These are phyloP conservation scores for Rutstroemia sp. DNA, from an alignment of 2,329 filamentous ascomycete genomes.

Conservation along the genomic window DNA sequence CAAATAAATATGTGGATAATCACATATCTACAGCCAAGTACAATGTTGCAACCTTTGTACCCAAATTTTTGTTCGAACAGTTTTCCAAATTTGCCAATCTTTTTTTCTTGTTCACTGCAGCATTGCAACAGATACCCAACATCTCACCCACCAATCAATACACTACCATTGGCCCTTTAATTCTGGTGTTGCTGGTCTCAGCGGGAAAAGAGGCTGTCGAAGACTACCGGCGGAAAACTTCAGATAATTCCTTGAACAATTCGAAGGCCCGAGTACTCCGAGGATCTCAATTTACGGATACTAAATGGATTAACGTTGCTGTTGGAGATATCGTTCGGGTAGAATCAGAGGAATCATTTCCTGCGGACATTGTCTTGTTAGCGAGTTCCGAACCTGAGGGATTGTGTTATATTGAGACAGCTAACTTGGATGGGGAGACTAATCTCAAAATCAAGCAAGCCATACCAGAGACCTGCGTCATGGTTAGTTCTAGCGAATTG, in stretches of 20 bases:
- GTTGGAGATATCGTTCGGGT: constrained; percentile 92
- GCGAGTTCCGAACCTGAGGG: constrained; percentile 96
- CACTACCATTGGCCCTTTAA: constrained; percentile 91
- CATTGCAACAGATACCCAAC: constrained; percentile 87
- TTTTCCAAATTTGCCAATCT: constrained; percentile 99
- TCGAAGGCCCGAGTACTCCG: constrained; percentile 77
- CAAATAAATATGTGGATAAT: constrained; percentile 90
- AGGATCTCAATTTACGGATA: constrained; percentile 76
- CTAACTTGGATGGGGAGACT: constrained; percentile 94
- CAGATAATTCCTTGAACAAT: constrained; percentile 80
- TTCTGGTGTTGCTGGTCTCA: constrained; percentile 86
- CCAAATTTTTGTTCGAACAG: constrained; percentile 96
- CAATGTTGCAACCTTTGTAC: constrained; percentile 85
- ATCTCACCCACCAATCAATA: constrained; percentile 93
- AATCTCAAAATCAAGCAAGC: constrained; percentile 99
- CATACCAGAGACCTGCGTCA: constrained; percentile 79
- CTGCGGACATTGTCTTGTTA: constrained; percentile 84
- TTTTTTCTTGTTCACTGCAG: constrained; percentile 97
- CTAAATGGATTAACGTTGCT: constrained; percentile 87
- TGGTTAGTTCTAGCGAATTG: constrained; percentile 82
- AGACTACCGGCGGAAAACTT: constrained; percentile 82
- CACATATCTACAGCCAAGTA: constrained; percentile 98
- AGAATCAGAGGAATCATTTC: constrained; percentile 90
- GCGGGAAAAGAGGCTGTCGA: constrained; percentile 92
- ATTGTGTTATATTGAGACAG: constrained; percentile 96